These are phyloP conservation scores for Raddia guianensis DNA, from an alignment of 176 grass and related monocot genomes.

Conservation along the genomic window DNA sequence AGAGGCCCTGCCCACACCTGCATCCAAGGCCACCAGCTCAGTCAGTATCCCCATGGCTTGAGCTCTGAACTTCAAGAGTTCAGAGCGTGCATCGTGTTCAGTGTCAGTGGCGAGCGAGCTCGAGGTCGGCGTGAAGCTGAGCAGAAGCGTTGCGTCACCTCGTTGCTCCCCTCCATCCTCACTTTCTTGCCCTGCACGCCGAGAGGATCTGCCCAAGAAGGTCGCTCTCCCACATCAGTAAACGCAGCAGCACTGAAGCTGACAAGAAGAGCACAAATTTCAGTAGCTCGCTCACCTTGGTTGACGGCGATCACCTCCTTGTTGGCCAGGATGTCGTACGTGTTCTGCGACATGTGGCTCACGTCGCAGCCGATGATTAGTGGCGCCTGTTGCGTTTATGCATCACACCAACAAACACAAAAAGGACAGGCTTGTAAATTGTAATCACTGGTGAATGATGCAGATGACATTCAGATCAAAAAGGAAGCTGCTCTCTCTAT, in stretches of 20 bases:
- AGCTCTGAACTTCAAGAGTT: no score
- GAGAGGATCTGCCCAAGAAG: constrained; percentile 48
- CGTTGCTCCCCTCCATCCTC: constrained; percentile 75
- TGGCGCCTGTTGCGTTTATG: constrained; percentile 54
- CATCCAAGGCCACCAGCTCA: no score
- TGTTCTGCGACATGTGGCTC: constrained; percentile 64
- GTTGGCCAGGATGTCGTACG: constrained; percentile 74
- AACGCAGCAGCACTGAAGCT: background rate
- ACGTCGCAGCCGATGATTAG: constrained; percentile 93
- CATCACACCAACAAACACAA: background rate
- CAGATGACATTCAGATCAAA: constrained; percentile 1
- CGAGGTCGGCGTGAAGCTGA: background rate
- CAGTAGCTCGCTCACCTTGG: constrained; percentile 49
- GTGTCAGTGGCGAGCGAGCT: background rate
- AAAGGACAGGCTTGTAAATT: background rate
- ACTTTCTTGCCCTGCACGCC: constrained; percentile 94
- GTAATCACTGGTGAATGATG: background rate
- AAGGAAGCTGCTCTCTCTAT: background rate
- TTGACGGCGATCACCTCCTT: constrained; percentile 94
- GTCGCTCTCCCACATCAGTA: background rate
- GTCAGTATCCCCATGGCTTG: no score
- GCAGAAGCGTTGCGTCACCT: constrained; percentile 42
- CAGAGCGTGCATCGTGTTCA: background rate
- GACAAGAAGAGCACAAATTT: background rate
- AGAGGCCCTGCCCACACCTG: constrained; percentile 72